Conservation (phyloP, 164 flowering plant genomes). For the Vitis rupestris region DNA sequence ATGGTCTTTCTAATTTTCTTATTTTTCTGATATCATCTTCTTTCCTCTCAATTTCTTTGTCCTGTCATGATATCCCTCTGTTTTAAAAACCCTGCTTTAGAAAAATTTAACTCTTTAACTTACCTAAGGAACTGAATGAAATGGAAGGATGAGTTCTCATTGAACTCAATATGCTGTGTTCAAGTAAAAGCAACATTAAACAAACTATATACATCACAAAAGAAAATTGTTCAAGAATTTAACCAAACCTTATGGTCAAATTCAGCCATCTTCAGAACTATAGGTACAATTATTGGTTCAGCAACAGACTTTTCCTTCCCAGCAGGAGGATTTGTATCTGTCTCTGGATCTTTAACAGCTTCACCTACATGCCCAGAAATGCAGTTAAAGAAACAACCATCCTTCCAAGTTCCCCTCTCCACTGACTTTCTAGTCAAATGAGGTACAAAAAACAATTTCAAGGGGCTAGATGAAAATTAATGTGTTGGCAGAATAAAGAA, state of each 20-base stretch:
- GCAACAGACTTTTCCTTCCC: constrained; percentile 59
- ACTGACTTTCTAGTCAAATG: constrained; percentile 5
- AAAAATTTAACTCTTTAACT: too few relatives aligned
- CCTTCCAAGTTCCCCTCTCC: background rate
- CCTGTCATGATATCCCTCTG: too few relatives aligned
- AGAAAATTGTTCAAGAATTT: background rate
- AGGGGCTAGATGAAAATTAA: constrained; percentile 6
- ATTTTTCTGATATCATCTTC: too few relatives aligned
- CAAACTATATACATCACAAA: background rate
- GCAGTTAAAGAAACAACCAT: constrained; percentile 3
- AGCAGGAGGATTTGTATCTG: constrained; percentile 25
- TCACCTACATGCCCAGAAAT: constrained; percentile 41
- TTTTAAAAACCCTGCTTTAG: too few relatives aligned
- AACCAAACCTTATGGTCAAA: constrained; percentile 89
- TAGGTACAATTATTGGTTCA: constrained; percentile 80
- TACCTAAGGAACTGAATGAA: too few relatives aligned
- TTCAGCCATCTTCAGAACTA: constrained; percentile 93
- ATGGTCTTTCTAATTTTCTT: too few relatives aligned
- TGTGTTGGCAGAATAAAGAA: background rate
- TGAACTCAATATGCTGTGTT: too few relatives aligned
- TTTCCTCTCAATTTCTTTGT: too few relatives aligned
- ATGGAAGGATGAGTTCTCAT: too few relatives aligned
- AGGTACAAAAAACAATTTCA: constrained; percentile 4
- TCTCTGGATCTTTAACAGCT: constrained; percentile 29
- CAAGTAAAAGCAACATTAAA: too few relatives aligned